Conservation (phyloP, 148 eudicot genomes). For the Vaccinium corymbosum region DNA sequence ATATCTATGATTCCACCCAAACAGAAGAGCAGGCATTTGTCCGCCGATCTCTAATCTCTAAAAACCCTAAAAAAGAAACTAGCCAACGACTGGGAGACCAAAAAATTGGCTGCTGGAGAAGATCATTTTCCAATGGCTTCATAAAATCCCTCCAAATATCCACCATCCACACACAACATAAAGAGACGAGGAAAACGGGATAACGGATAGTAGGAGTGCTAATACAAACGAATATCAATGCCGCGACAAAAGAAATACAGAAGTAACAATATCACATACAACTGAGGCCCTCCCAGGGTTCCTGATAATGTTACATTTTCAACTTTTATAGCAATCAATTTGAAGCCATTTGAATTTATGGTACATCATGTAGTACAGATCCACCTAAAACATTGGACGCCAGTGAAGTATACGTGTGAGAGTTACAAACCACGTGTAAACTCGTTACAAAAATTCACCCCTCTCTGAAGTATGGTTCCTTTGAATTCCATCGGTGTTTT, state of each 20-base stretch:
- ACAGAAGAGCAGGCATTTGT: not conserved
- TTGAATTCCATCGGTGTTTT: not conserved
- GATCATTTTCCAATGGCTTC: too few relatives aligned
- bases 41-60: not conserved
- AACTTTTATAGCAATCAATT: not conserved
- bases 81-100: not conserved
- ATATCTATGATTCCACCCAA: not conserved
- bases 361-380: not conserved
- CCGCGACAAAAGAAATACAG: not conserved
- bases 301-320: not conserved
- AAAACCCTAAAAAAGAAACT: not conserved
- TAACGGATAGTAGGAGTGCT: not conserved
- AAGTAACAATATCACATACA: not conserved
- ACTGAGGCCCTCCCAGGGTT: not conserved
- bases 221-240: not conserved
- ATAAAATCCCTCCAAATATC: not conserved
- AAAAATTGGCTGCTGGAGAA: not conserved
- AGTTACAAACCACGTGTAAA: not conserved
- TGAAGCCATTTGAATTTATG: not conserved
- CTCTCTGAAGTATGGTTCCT: not conserved
- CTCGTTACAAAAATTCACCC: not conserved
- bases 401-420: not conserved
- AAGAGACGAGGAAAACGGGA: not conserved
- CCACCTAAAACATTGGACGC: not conserved
- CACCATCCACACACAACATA: not conserved